These are phyloP conservation scores for Xylaria sp. DNA, from an alignment of 2,329 filamentous ascomycete genomes.

Conservation along the genomic window DNA sequence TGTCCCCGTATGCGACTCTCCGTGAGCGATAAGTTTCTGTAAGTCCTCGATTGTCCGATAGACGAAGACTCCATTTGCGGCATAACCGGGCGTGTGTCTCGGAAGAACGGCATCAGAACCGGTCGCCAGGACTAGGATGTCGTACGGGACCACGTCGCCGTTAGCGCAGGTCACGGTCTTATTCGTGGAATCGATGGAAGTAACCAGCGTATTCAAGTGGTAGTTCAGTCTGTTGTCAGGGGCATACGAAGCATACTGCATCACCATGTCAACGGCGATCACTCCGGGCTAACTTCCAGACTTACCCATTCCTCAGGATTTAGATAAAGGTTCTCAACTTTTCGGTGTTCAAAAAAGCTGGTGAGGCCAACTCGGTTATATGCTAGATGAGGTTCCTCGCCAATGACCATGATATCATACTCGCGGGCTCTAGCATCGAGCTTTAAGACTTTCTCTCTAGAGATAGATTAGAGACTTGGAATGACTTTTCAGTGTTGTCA, in stretches of 20 bases:
- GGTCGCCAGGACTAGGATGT: constrained; percentile 81
- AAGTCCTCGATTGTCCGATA: constrained; percentile 86
- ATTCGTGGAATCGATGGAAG: constrained; percentile 62
- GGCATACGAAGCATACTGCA: constrained; percentile 65
- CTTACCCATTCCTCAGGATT: constrained; percentile 81
- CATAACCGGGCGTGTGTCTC: constrained; percentile 70
- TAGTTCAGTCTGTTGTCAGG: constrained; percentile 71
- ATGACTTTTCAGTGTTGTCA: background rate
- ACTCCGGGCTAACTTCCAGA: background rate
- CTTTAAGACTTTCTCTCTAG: constrained; percentile 85
- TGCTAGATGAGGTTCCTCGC: constrained; percentile 83
- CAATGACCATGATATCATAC: constrained; percentile 82
- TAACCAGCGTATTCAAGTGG: constrained; percentile 75
- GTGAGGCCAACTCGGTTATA: constrained; percentile 92
- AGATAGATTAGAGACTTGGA: constrained; percentile 6
- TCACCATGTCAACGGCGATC: constrained; percentile 1
- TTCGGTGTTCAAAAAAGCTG: constrained; percentile 83
- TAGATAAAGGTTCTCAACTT: constrained; percentile 85
- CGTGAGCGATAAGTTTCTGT: constrained; percentile 74
- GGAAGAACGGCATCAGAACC: constrained; percentile 82
- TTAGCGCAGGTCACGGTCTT: constrained; percentile 73
- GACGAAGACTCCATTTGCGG: constrained; percentile 84
- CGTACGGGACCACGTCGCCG: constrained; percentile 73
- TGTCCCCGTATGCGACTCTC: constrained; percentile 66
- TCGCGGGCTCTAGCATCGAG: constrained; percentile 74